phyloP scores from a whole-genome alignment of 306 rosid genomes.

The Quercus wislizeni region DNA sequence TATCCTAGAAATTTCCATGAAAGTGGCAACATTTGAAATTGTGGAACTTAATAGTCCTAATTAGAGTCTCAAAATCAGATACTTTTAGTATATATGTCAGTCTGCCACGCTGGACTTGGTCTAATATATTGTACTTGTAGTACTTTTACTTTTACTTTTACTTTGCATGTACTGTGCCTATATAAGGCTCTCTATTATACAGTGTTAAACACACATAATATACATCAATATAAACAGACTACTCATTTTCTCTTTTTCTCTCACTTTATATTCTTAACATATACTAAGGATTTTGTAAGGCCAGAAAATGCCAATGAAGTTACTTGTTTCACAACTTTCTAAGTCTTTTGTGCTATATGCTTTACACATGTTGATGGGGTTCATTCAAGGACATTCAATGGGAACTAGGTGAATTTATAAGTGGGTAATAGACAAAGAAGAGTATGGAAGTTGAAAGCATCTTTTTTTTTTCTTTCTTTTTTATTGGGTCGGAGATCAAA shows the following conservation, averaged over 20 bases:
- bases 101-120: too few relatives aligned
- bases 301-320: not conserved
- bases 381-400: slow-evolving; percentile 32
- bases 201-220: too few relatives aligned
- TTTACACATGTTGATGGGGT: slow-evolving; percentile 7
- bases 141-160: too few relatives aligned
- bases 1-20: not conserved
- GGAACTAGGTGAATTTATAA: slow-evolving; percentile 25
- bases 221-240: too few relatives aligned
- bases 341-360: slow-evolving; percentile 11
- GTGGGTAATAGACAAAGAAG: slow-evolving; percentile 24
- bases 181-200: too few relatives aligned
- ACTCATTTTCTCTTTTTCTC: too few relatives aligned
- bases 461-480: not conserved
- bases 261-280: too few relatives aligned
- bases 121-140: too few relatives aligned
- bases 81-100: too few relatives aligned
- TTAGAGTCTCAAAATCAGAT: too few relatives aligned
- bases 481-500: slow-evolving; percentile 43
- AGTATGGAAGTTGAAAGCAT: slow-evolving; percentile 22
- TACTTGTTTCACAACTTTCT: not conserved
- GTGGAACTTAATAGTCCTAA: not conserved
- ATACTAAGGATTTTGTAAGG: not conserved
- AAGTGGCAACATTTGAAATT: not conserved
- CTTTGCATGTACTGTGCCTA: too few relatives aligned